Conservation (phyloP, 1,284 basidiomycete species). For the Gomphus bonarii region DNA sequence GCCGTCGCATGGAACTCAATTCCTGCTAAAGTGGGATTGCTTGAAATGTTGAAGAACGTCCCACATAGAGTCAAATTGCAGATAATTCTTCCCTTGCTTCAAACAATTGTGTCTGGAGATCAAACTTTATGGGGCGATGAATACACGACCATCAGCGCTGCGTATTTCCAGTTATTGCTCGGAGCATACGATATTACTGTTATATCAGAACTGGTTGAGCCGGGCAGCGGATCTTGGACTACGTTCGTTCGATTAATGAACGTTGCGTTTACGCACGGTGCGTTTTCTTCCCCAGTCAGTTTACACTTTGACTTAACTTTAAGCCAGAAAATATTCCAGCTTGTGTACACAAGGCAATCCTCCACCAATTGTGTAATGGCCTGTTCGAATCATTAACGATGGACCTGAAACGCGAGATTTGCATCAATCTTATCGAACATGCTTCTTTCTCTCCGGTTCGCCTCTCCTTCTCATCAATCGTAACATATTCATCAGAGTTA, state of each 20-base stretch:
- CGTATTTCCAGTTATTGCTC: constrained; percentile 40
- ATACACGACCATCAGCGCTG: constrained; percentile 18
- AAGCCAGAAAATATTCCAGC: constrained; percentile 19
- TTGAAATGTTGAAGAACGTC: constrained; percentile 52
- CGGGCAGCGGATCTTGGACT: constrained; percentile 35
- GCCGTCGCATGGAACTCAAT: constrained; percentile 49
- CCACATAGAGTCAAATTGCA: constrained; percentile 54
- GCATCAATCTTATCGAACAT: constrained; percentile 40
- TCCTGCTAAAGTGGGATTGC: constrained; percentile 42
- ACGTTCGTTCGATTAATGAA: constrained; percentile 35
- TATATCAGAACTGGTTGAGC: constrained; percentile 35
- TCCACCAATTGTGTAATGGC: constrained; percentile 34
- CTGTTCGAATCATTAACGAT: constrained; percentile 41
- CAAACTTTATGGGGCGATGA: constrained; percentile 2
- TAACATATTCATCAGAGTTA: not conserved
- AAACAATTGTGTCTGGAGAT: constrained; percentile 28
- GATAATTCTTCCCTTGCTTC: constrained; percentile 53
- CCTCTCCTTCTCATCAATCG: not conserved
- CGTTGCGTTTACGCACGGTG: constrained; percentile 3
- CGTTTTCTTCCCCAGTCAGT: not conserved
- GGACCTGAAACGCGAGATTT: constrained; percentile 46
- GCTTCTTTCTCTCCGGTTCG: constrained; percentile 41
- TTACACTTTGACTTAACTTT: not conserved
- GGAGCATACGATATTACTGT: constrained; percentile 45
- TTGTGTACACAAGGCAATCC: not conserved